A percentile compares a stretch with the other conserved stretches of the same genome.
Evolutionary conservation across 140 eudicot species (phyloP).

Genomic region (Ambrosia hybrid): DNA sequence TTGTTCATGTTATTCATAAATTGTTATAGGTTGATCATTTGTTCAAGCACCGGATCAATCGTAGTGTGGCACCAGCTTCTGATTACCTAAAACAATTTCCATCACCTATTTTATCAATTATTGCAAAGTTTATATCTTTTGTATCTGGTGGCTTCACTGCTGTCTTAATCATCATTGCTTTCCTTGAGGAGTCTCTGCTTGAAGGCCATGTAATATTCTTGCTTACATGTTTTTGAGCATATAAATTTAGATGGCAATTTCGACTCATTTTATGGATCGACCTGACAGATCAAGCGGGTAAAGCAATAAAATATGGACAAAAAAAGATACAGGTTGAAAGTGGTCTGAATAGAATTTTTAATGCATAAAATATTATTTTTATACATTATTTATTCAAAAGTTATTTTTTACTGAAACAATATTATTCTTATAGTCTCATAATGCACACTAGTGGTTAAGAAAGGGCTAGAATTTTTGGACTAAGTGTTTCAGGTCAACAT

Average conservation of each 20-base stretch:
- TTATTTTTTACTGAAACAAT: background rate
- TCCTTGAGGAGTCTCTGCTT: conserved; percentile 21
- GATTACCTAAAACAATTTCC: conserved; percentile 21
- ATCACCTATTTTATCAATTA: conserved; percentile 20
- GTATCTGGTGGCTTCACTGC: conserved; percentile 27
- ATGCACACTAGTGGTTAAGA: background rate
- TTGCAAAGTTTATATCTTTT: conserved; percentile 22
- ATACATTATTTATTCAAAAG: background rate
- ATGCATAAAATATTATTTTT: background rate
- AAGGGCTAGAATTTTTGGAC: background rate
- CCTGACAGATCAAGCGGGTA: background rate
- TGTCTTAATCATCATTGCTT: conserved; percentile 15
- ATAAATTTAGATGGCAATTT: background rate
- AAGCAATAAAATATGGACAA: background rate
- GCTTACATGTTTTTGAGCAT: background rate
- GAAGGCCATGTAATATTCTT: conserved; percentile 23
- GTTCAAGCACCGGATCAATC: conserved; percentile 20
- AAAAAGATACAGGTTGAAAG: background rate
- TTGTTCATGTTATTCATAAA: conserved; percentile 1
- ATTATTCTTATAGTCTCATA: background rate
- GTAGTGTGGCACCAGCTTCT: conserved; percentile 16
- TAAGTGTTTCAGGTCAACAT: conserved; percentile 4
- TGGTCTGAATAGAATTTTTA: background rate
- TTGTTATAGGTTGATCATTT: conserved; percentile 20
- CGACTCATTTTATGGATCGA: conserved; percentile 28